These are phyloP conservation scores for Areca catechu DNA, from an alignment of 176 grass and related monocot species.

Conservation along the genomic window DNA sequence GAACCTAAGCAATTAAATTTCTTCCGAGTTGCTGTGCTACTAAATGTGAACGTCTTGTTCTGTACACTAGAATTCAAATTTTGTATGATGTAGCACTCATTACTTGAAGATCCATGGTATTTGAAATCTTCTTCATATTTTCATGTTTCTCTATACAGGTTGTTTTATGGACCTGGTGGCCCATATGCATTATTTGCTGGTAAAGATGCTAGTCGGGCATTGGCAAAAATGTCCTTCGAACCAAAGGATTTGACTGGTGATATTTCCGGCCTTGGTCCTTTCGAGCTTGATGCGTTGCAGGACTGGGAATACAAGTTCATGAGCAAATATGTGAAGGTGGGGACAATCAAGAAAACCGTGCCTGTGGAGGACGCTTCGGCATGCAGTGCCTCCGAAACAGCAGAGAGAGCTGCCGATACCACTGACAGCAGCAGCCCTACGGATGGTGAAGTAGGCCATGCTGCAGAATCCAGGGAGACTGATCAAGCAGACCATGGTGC, in stretches of 20 bases:
- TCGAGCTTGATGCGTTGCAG: conserved; percentile 54
- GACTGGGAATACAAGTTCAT: conserved; percentile 80
- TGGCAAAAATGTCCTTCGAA: conserved; percentile 90
- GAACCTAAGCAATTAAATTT: no score
- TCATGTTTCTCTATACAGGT: conserved; percentile 20
- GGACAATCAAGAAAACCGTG: conserved; percentile 28
- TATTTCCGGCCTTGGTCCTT: conserved; percentile 54
- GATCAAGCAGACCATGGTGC: neutral
- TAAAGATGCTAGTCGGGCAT: conserved; percentile 69
- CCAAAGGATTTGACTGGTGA: conserved; percentile 59
- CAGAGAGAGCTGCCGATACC: neutral
- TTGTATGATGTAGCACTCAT: no score
- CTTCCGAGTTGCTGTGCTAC: no score
- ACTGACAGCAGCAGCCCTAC: neutral
- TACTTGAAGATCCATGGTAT: no score
- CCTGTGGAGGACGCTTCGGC: neutral
- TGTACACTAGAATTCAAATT: no score
- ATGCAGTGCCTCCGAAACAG: neutral
- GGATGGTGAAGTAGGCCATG: neutral
- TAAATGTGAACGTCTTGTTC: no score
- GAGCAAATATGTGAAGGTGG: conserved; percentile 77
- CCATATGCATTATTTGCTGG: conserved; percentile 74
- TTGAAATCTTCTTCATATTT: no score
- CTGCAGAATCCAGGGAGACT: neutral
- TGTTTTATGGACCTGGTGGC: conserved; percentile 89